Evolutionary conservation across 495 filamentous ascomycete species (phyloP), one percentile per base, ranked within the genome.

Genomic region (Poronia punctata): DNA sequence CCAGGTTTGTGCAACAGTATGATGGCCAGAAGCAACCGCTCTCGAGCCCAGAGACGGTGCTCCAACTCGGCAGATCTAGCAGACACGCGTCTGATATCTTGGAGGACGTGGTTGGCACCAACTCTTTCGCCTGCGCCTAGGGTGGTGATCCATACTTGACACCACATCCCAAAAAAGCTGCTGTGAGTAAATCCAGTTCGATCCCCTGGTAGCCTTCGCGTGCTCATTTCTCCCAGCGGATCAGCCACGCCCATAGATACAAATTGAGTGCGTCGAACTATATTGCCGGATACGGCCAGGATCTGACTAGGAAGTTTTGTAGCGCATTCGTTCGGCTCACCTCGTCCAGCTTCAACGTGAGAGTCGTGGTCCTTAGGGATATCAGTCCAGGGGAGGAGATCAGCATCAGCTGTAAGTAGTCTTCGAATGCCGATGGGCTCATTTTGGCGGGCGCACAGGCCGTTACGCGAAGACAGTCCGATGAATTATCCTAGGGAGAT

Each of bases 361-460:
- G 52, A 31, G 44, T 66, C 7, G 56, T 50, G 3, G 65, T 60
- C 4, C 26, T 49, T 5, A 35, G 43, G 23, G 62, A 65, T 40
- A 64, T 68, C n/a, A 48, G 62, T 31, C 38, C 53, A 0, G 65
- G 64, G 20, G 60, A 67, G 7, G 67, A 70, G 40, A 59, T 70
- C 17, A 40, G 35, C 7, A 64, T 64, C 34, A 64, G 60, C 33
- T 68, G 61, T 65, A 46, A 32, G 60, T 17, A n/a, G 6, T 3
- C 18, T 17, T 35, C 16, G 12, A 7, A 7, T 12, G 20, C 6
- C 17, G 7, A 29, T 7, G n/a, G 0, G 25, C 34, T 45, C 7
- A 39, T 16, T 4, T 22, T 23, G 19, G 29, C n/a, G 7, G 21
- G 15, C 5, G 5, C 11, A 15, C 3, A 46, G n/a, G n/a, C n/a